A percentile compares a stretch with the other conserved stretches of the same genome.
Evolutionary conservation across 73 alveolate genomes (phyloP).

Genomic region (Paraurostyla sp.): DNA sequence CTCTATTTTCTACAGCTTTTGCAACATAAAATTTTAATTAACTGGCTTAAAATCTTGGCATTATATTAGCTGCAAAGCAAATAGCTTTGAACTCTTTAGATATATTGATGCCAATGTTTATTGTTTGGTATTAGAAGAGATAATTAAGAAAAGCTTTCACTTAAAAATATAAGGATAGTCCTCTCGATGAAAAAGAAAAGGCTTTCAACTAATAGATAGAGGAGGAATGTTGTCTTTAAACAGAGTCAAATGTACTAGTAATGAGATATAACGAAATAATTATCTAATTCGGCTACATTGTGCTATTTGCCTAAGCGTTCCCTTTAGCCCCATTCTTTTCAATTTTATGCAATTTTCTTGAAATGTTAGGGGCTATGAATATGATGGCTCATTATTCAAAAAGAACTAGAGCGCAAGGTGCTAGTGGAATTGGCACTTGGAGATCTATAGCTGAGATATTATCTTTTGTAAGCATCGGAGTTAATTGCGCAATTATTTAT

Average conservation of each 20-base stretch:
- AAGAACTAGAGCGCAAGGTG: background rate
- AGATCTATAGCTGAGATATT: background rate
- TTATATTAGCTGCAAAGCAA: conserved; percentile 25
- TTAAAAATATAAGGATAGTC: background rate
- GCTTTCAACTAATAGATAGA: background rate
- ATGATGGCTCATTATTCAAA: conserved; percentile 7
- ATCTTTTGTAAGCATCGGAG: conserved; percentile 17
- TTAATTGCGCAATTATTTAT: conserved; percentile 8
- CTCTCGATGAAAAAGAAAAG: background rate
- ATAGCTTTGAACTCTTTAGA: conserved; percentile 2
- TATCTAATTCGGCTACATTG: conserved; percentile 81
- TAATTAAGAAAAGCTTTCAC: background rate
- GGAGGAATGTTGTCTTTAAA: background rate
- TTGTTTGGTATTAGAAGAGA: background rate
- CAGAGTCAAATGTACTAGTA: conserved; percentile 14
- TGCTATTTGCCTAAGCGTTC: conserved; percentile 86
- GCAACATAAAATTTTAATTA: conserved; percentile 16
- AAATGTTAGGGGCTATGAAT: conserved; percentile 75
- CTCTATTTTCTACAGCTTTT: conserved; percentile 45
- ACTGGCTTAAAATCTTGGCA: conserved; percentile 36
- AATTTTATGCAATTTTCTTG: conserved; percentile 76
- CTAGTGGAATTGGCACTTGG: conserved; percentile 44
- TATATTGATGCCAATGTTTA: background rate
- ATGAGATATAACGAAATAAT: conserved; percentile 79
- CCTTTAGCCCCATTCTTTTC: conserved; percentile 84